Conservation (phyloP, 306 rosid species). For the Potentilla sterilis region DNA sequence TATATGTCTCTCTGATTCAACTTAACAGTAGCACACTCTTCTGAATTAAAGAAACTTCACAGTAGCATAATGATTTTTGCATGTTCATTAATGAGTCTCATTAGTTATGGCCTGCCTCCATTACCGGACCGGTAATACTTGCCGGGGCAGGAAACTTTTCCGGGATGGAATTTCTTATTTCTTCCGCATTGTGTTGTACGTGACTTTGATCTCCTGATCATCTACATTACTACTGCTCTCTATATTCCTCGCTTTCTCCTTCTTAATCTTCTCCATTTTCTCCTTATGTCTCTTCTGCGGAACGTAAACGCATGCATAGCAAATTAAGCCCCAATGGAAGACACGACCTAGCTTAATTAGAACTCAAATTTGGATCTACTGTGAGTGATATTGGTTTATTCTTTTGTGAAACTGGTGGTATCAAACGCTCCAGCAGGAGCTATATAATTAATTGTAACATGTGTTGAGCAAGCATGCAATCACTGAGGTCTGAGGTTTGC, state of each 20-base stretch:
- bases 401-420: neutral
- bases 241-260: conserved; percentile 1
- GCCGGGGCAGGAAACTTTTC: too few relatives aligned
- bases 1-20: too few relatives aligned
- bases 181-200: neutral
- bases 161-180: conserved; percentile 27
- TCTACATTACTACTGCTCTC: neutral
- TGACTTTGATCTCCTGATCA: conserved; percentile 4
- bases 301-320: conserved; percentile 35
- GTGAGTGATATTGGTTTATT: neutral
- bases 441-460: neutral
- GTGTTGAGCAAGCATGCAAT: neutral
- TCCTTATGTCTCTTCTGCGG: conserved; percentile 36
- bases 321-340: conserved; percentile 37
- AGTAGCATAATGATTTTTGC: too few relatives aligned
- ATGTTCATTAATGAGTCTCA: too few relatives aligned
- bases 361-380: too few relatives aligned
- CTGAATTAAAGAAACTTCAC: too few relatives aligned
- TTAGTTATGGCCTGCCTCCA: too few relatives aligned
- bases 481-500: neutral
- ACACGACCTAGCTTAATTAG: conserved; percentile 5
- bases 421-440: neutral
- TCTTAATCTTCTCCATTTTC: conserved; percentile 33
- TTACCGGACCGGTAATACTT: too few relatives aligned
- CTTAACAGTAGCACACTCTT: too few relatives aligned